Conservation (phyloP, 305 asterid genomes). For the Vinca major region DNA sequence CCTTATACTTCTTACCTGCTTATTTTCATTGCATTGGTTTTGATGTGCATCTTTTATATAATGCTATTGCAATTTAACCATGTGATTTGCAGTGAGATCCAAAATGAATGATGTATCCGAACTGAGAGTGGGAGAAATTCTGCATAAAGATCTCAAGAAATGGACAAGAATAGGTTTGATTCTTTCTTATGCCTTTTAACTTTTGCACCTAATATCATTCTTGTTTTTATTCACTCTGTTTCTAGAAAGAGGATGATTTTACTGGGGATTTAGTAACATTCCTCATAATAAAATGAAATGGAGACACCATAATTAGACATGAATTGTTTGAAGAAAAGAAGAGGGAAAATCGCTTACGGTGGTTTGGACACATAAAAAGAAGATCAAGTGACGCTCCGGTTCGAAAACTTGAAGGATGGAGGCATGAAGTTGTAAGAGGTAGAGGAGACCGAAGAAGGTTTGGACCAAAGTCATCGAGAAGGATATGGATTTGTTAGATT, state of each 20-base stretch:
- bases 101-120: constrained; percentile 39
- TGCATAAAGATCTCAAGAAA: constrained; percentile 55
- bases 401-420: too few species aligned
- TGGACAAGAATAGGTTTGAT: constrained; percentile 49
- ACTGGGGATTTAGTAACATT: neutral
- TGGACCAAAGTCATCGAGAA: too few species aligned
- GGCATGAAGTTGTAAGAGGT: too few species aligned
- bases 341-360: too few species aligned
- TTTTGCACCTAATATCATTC: neutral
- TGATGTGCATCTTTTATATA: neutral
- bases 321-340: neutral
- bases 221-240: neutral
- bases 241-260: neutral
- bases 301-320: neutral
- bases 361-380: too few species aligned
- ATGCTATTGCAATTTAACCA: neutral
- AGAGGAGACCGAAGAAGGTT: too few species aligned
- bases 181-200: constrained; percentile 8
- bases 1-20: neutral
- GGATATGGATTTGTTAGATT: too few species aligned
- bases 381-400: too few species aligned
- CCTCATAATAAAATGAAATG: neutral
- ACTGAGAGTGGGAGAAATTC: constrained; percentile 41
- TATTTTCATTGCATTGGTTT: constrained; percentile 3
- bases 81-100: constrained; percentile 43